Evolutionary conservation across 2,329 filamentous ascomycete species (phyloP), one percentile per base, ranked within the genome.

Genomic region (Botrytis galanthina): DNA sequence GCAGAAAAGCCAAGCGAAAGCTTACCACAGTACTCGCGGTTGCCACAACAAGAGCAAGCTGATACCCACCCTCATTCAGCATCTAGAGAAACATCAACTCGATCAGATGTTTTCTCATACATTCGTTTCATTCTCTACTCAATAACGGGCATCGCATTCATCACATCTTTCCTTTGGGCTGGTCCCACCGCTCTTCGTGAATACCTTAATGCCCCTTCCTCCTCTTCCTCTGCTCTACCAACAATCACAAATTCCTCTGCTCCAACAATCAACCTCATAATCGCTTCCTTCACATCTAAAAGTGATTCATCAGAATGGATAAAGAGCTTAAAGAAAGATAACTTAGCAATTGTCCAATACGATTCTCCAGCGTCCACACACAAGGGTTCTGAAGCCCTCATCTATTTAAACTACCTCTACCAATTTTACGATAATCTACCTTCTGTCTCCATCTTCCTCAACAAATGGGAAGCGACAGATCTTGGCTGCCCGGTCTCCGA

Each of bases 91-190:
- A 37, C 29, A 35, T 35, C 29, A 22, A 29, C 32, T 26, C 7
- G 18, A 48, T 39, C 29, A 8, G 37, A 54, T 37, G 9, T 44
- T 4, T 72, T 72, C 20, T 48, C 35, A 59, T 60, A 60, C 14
- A 60, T 68, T 59, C 70, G 70, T 26, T n/a, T 42, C 22, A n/a
- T 57, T 16, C 26, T 67, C 16, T 72, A 72, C 48, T 35, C 62
- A 12, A 37, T 67, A 42, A 68, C 51, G 29, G 32, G 51, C 4
- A 32, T 67, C 46, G 61, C 61, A 8, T 72, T 72, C 14, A 72
- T 72, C 22, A 59, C 39, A 68, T 72, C 70, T 29, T 39, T 71
- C 29, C n/a, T 64, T 44, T 71, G 39, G 54, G 46, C 46, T 16
- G 46, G 64, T 6, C 64, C 64, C 4, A 16, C 22, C 42, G 44